phyloP scores from a whole-genome alignment of 2,329 filamentous ascomycete species.

The Penicillium brasilianum region DNA sequence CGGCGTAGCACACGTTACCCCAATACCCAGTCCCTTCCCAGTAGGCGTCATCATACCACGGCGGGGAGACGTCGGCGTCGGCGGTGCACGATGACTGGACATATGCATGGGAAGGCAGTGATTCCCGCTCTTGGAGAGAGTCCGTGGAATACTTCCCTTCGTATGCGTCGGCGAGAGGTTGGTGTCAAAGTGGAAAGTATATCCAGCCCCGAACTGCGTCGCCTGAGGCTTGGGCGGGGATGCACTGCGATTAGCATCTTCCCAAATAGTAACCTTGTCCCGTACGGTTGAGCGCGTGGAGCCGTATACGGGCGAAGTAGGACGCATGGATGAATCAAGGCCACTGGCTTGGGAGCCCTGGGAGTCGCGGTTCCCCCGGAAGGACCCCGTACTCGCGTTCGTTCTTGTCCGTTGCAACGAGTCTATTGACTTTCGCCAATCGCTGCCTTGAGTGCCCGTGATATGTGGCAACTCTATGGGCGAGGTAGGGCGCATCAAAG shows the following conservation, averaged over 20 bases:
- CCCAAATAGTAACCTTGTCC: constrained; percentile 46
- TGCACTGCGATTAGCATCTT: constrained; percentile 37
- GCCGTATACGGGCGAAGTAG: constrained; percentile 18
- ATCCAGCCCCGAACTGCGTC: constrained; percentile 16
- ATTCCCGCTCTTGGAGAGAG: constrained; percentile 19
- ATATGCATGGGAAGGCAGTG: constrained; percentile 26
- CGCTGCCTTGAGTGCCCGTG: constrained; percentile 31
- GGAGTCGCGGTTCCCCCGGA: constrained; percentile 20
- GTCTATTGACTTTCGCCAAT: constrained; percentile 37
- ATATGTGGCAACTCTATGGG: constrained; percentile 25
- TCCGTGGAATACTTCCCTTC: constrained; percentile 24
- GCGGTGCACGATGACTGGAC: constrained; percentile 16
- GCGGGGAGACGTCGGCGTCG: constrained; percentile 24
- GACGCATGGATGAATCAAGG: constrained; percentile 12
- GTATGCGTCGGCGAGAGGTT: constrained; percentile 19
- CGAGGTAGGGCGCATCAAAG: constrained; percentile 17
- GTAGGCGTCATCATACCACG: constrained; percentile 36
- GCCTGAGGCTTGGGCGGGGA: constrained; percentile 19
- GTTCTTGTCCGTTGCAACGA: constrained; percentile 35
- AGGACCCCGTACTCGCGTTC: constrained; percentile 23
- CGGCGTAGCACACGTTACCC: constrained; percentile 45
- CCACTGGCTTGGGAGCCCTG: constrained; percentile 9
- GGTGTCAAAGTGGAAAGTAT: constrained; percentile 21
- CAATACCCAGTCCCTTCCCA: constrained; percentile 35
- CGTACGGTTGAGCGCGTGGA: constrained; percentile 23